Evolutionary conservation across 768 basidiomycete species (phyloP).

Genomic region (Termitomyces eurrhizus): DNA sequence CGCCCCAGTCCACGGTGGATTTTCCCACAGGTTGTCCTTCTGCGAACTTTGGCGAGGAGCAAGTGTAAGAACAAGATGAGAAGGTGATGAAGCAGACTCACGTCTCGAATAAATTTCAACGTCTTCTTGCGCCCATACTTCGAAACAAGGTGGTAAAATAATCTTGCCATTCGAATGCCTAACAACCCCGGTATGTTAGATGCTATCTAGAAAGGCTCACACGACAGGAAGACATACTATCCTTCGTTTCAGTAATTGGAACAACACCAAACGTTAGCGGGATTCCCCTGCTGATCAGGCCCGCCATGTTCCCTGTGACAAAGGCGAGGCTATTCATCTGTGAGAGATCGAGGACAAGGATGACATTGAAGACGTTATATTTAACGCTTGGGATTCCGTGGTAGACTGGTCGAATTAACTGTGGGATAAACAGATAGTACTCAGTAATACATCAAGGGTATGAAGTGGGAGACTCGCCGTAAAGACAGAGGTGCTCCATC

Average conservation of each 20-base stretch:
- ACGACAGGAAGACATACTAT: conserved; percentile 24
- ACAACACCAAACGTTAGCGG: conserved; percentile 88
- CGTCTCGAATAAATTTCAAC: conserved; percentile 53
- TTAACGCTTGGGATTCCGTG: conserved; percentile 76
- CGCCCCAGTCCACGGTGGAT: conserved; percentile 33
- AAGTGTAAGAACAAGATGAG: background rate
- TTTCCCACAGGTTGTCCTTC: conserved; percentile 29
- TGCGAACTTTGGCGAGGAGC: conserved; percentile 28
- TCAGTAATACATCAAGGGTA: background rate
- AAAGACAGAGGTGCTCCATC: conserved; percentile 48
- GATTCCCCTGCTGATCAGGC: conserved; percentile 66
- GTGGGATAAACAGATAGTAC: conserved; percentile 3
- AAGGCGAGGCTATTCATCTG: conserved; percentile 54
- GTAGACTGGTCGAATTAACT: conserved; percentile 77
- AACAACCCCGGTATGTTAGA: background rate
- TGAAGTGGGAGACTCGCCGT: conserved; percentile 31
- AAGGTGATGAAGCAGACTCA: conserved; percentile 23
- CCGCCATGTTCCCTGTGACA: conserved; percentile 58
- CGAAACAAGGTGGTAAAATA: conserved; percentile 65
- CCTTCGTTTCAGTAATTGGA: conserved; percentile 56
- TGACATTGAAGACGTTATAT: conserved; percentile 79
- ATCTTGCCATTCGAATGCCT: conserved; percentile 68
- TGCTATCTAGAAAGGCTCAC: background rate
- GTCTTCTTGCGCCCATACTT: conserved; percentile 63
- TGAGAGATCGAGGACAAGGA: conserved; percentile 81